phyloP scores from a whole-genome alignment of 1,139 yeast genomes.

The Geotrichum candidum region DNA sequence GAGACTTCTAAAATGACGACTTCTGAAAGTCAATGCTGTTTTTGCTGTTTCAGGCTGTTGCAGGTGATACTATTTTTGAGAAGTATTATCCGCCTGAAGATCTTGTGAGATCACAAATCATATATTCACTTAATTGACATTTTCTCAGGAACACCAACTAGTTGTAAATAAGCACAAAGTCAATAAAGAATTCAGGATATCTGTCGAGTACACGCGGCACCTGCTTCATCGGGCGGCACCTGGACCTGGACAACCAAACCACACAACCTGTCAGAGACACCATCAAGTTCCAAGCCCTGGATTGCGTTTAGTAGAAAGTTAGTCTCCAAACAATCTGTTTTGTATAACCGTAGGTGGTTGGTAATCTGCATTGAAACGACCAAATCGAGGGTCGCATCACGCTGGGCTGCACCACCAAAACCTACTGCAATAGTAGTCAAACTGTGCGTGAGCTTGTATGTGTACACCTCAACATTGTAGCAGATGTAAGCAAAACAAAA shows the following conservation, averaged over 20 bases:
- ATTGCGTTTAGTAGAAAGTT: slow-evolving; percentile 51
- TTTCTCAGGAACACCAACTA: slow-evolving; percentile 53
- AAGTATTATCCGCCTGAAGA: slow-evolving; percentile 22
- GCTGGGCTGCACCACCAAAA: slow-evolving; percentile 41
- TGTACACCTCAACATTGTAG: background rate
- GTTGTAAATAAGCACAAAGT: slow-evolving; percentile 54
- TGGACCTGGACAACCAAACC: slow-evolving; percentile 42
- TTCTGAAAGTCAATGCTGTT: background rate
- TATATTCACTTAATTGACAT: slow-evolving; percentile 50
- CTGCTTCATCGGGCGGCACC: slow-evolving; percentile 40
- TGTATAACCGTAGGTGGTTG: slow-evolving; percentile 51
- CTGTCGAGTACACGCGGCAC: slow-evolving; percentile 37
- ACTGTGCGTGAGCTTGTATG: background rate
- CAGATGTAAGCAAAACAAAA: background rate
- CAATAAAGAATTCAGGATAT: slow-evolving; percentile 46
- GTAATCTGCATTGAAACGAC: slow-evolving; percentile 55
- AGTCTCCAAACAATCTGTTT: slow-evolving; percentile 59
- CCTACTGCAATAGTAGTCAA: too few relatives aligned
- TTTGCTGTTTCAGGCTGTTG: too few relatives aligned
- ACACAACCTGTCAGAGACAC: slow-evolving; percentile 64
- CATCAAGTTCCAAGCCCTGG: slow-evolving; percentile 46
- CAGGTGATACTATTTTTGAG: too few relatives aligned
- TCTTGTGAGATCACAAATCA: slow-evolving; percentile 44
- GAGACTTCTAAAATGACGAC: slow-evolving; percentile 50
- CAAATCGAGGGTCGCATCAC: slow-evolving; percentile 51